Base-by-base conservation (phyloP, 169 alveolate species). In the Fabrea salina region DNA sequence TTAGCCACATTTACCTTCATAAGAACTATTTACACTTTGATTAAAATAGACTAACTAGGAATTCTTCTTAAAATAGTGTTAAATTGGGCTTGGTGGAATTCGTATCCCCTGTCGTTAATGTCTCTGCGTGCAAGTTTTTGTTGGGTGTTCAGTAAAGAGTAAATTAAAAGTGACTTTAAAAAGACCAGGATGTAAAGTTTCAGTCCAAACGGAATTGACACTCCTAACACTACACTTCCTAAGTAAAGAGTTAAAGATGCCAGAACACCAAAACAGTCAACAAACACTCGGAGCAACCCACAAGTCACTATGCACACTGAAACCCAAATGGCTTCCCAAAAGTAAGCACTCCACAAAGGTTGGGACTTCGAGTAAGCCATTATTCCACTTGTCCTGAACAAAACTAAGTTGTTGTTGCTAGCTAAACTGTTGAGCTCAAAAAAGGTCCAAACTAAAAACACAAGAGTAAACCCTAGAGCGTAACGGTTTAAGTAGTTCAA, bases 1-100 rank as follows among this genome's bases (percentile, higher is more conserved):
- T 57, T 89, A 71, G 92, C 94, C 2, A 80, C 94, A 5, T 92
- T 88, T 84, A 68, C 82, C 70, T 92, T 89, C 56, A 79, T 92
- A 32, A 81, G 91, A 80, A 86, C 83, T 47, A 89, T 92, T 41
- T 92, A 89, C 58, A 85, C 93, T 8, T 76, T 91, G 54, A 90
- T 90, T 37, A 90, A 90, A 66, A 84, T 85, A 44, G 95, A 90
- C 57, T 90, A 67, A 22, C 16, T 44, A 22, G 32, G 25, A 16
- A 61, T 51, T 37, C 74, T 61, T 61, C 74, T 27, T 35, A 33
- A 61, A 61, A 61, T 61, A 7, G 32, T 30, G 50, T 61, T 61
- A 27, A 61, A 61, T 30, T 61, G 74, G 41, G 16, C 32, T 30
- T 61, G 74, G 32, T 61, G 74, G 41, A 61, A 47, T 61, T 61